Percentiles rank a stretch among this genome's conserved stretches.
These are phyloP conservation scores for Petunia secreta DNA, from an alignment of 257 asterid genomes.

Conservation along the genomic window DNA sequence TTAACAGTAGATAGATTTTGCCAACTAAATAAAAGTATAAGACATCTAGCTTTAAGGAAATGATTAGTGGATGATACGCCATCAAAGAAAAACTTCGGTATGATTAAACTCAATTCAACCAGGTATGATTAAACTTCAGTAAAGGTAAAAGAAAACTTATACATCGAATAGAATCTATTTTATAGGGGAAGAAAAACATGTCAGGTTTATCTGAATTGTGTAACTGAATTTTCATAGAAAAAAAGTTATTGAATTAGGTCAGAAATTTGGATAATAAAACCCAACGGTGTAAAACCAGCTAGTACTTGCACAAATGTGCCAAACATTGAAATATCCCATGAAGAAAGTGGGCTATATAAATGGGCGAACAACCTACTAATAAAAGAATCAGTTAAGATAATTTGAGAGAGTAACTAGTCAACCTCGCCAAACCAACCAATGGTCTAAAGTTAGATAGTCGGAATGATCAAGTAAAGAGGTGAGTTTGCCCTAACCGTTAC, in stretches of 20 bases:
- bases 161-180: neutral
- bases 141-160: neutral
- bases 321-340: neutral
- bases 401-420: neutral
- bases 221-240: neutral
- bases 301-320: neutral
- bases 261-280: neutral
- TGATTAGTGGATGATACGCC: neutral
- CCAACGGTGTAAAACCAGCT: neutral
- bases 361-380: neutral
- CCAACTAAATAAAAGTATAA: too few relatives aligned
- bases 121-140: neutral
- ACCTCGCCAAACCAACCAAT: neutral
- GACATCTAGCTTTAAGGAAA: neutral
- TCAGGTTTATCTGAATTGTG: neutral
- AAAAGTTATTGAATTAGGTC: neutral
- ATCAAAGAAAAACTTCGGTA: too few relatives aligned
- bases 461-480: conserved; percentile 1
- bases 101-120: conserved; percentile 5
- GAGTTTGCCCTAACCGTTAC: neutral
- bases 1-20: too few relatives aligned
- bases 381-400: neutral
- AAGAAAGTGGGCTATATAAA: neutral
- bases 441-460: neutral
- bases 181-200: neutral